Base-by-base conservation (phyloP, 2,329 filamentous ascomycete species). In the Aspergillus brunneoviolaceus region DNA sequence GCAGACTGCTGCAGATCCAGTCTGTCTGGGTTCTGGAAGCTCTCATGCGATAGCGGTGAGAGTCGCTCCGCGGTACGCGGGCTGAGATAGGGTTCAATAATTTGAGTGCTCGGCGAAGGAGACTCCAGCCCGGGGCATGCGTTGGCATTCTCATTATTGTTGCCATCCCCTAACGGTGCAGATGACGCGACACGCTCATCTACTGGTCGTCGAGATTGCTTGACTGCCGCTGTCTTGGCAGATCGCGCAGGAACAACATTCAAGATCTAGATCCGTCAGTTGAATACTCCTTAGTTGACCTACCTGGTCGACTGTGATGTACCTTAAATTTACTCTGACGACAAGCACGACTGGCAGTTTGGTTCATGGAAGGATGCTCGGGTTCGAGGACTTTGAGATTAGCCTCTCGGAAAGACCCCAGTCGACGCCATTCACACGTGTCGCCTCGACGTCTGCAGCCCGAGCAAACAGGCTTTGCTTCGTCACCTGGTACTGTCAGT, bases 351-450 rank as follows among this genome's bases (percentile, higher is more conserved):
- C 53, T 60, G 48, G 59, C 63, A 25, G 59, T 58, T 57, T 70
- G 69, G 21, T 63, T 70, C 70, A 73, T 74, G 0, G 71, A 73
- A 9, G 70, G 70, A 61, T 72, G 70, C 49, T 70, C 66, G 3
- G 69, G 60, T 45, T 66, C 68, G 19, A 72, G 55, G 16, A 68
- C 60, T 51, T 64, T 74, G 53, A 72, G 69, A 60, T 74, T 73
- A 39, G 67, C 65, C 56, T 71, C 69, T 12, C 69, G 68, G 51
- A 74, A 75, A 6, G 67, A 68, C 25, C 72, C 69, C 25, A 73
- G 63, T 55, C 69, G 57, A 11, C 69, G 67, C 72, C 72, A 72
- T 59, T 72, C 67, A 49, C 72, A 73, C 23, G 61, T 61, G 7
- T 74, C 72, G 7, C 68, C 67, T 16, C 70, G 67, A 7, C 67